These are phyloP conservation scores for Lactarius evosmus DNA, from an alignment of 768 basidiomycete genomes.

Conservation along the genomic window DNA sequence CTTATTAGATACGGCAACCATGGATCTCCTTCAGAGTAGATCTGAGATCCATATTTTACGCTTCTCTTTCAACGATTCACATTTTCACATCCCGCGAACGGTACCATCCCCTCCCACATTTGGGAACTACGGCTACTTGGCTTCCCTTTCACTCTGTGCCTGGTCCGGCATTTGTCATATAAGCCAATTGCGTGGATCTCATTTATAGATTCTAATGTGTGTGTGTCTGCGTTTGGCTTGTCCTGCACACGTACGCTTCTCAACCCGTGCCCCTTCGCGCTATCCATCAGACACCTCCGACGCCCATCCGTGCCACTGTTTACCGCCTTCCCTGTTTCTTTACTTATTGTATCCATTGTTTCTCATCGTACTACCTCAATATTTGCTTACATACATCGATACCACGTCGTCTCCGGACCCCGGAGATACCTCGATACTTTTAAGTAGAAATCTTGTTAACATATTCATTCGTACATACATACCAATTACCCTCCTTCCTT, in stretches of 20 bases:
- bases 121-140: conserved; percentile 25
- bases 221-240: conserved; percentile 14
- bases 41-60: conserved; percentile 18
- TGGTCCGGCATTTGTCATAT: conserved; percentile 26
- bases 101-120: conserved; percentile 22
- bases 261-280: conserved; percentile 20
- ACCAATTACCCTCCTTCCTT: conserved; percentile 1
- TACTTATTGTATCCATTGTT: neutral
- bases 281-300: conserved; percentile 27
- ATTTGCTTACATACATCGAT: conserved; percentile 10
- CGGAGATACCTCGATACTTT: conserved; percentile 18
- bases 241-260: conserved; percentile 21
- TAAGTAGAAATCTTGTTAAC: neutral
- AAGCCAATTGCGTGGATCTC: conserved; percentile 28
- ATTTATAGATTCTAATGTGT: conserved; percentile 25
- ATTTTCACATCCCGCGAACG: conserved; percentile 27
- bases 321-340: conserved; percentile 21
- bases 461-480: neutral
- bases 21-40: conserved; percentile 24
- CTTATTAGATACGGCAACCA: conserved; percentile 20
- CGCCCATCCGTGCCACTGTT: conserved; percentile 25
- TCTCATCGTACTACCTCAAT: neutral
- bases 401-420: conserved; percentile 1
- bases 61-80: conserved; percentile 21
- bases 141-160: conserved; percentile 20